Percentiles rank a stretch among this genome's conserved stretches.
phyloP scores from a whole-genome alignment of 257 asterid genomes.

The Handroanthus guayacan region DNA sequence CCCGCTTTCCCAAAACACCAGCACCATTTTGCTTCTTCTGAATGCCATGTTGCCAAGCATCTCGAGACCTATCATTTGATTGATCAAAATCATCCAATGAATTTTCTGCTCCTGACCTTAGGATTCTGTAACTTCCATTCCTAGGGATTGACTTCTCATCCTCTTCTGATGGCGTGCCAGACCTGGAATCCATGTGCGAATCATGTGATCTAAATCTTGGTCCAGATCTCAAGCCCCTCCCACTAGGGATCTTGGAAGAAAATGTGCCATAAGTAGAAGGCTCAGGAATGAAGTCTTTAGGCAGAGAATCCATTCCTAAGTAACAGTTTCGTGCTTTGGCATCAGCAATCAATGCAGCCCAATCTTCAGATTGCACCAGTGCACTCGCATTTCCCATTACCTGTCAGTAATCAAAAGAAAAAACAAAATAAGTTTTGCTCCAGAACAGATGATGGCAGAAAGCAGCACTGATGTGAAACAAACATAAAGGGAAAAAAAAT shows the following conservation, averaged over 20 bases:
- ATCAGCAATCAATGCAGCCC: constrained; percentile 91
- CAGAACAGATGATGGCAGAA: neutral
- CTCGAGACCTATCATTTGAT: constrained; percentile 73
- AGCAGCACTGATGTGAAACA: constrained; percentile 3
- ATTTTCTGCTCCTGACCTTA: constrained; percentile 64
- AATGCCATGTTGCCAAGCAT: constrained; percentile 69
- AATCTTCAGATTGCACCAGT: constrained; percentile 84
- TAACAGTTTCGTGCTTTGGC: constrained; percentile 85
- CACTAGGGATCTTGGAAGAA: constrained; percentile 55
- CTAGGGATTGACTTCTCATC: constrained; percentile 74
- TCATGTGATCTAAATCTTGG: constrained; percentile 78
- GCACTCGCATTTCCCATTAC: constrained; percentile 97
- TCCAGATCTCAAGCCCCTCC: constrained; percentile 76
- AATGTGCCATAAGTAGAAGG: constrained; percentile 51
- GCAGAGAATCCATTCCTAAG: constrained; percentile 90
- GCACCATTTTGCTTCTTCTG: constrained; percentile 42
- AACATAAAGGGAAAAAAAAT: neutral
- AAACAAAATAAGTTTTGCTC: constrained; percentile 25
- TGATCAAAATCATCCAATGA: constrained; percentile 69
- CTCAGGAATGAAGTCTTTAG: constrained; percentile 80
- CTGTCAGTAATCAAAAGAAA: constrained; percentile 47
- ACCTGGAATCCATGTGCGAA: constrained; percentile 75
- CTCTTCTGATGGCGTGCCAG: constrained; percentile 96
- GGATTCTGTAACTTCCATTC: constrained; percentile 71
- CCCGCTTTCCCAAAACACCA: constrained; percentile 55